phyloP scores from a whole-genome alignment of 176 grass and related monocot species.

The Aegilops sharonensis region DNA sequence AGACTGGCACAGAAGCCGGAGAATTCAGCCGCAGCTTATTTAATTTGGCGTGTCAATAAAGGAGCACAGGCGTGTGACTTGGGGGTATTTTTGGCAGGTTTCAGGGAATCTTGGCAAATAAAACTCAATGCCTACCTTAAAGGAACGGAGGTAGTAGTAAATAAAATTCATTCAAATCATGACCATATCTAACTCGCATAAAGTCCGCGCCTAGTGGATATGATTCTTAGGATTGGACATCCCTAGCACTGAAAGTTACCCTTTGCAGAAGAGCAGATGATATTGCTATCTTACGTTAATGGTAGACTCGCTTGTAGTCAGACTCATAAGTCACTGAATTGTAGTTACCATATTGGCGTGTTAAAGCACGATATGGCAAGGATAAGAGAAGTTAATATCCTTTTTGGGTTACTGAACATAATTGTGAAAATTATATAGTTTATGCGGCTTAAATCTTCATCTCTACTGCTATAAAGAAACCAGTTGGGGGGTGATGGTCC shows the following conservation, averaged over 20 bases:
- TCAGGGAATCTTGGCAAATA: not conserved
- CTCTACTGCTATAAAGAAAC: not conserved
- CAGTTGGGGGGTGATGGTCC: not conserved
- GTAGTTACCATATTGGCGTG: not conserved
- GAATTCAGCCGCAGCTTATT: not conserved
- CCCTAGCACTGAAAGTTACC: not conserved
- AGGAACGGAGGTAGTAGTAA: not conserved
- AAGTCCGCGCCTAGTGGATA: not conserved
- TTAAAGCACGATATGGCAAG: not conserved
- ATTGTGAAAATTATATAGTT: not conserved
- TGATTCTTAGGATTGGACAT: slow-evolving; percentile 1
- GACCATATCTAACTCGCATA: not conserved
- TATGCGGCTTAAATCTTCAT: not conserved
- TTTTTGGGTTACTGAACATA: not conserved
- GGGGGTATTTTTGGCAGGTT: not conserved
- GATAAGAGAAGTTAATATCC: not conserved
- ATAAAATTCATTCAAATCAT: not conserved
- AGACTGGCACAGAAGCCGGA: not conserved
- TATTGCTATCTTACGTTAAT: slow-evolving; percentile 9
- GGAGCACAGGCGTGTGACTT: not conserved
- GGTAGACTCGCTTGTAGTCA: not conserved
- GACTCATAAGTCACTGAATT: not conserved
- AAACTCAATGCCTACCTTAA: not conserved
- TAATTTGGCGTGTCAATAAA: not conserved
- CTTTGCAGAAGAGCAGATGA: not conserved